Base-by-base conservation (phyloP, 148 eudicot species). In the Simmondsia chinensis region DNA sequence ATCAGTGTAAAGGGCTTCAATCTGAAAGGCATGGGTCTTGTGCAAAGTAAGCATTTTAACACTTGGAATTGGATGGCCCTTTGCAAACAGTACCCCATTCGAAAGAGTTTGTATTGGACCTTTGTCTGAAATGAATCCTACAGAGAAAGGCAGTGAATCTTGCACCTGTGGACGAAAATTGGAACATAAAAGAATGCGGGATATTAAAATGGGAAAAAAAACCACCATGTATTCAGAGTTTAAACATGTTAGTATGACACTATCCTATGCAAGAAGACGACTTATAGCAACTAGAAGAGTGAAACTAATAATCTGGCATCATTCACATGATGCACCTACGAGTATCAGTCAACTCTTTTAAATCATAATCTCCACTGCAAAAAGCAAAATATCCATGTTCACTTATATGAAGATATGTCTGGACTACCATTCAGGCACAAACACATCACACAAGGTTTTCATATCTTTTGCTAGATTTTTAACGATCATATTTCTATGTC, bases 11-110 rank as follows among this genome's bases (percentile, higher is more conserved):
- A 62, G 77, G 54, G 89, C 84, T 71, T 72, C 80, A 55, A 93
- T 4, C 30, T 68, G 64, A 53, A 75, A 82, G 39, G 63, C 60
- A 43, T 60, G 52, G 47, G 66, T 64, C 56, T 74, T 76, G 33
- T 44, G 64, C 67, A 86, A 57, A 24, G 78, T 56, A 38, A 91
- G 66, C 39, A 86, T 43, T 62, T 86, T 93, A 12, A 72, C 54
- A 49, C 96, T 93, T 48, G 96, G 99, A 48, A 93, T 66, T 50
- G 80, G 63, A 69, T 71, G 80, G 23, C 89, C 83, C 69, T 67
- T 80, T 20, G 74, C 80, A 69, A 79, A 86, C 47, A 93, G 50
- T 24, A 58, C 46, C n/a, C 56, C 63, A 53, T 64, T 75, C 11
- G 74, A 54, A 26, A 48, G 57, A 8, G 77, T 60, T 33, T 54